Percentiles rank a stretch among this genome's conserved stretches.
Evolutionary conservation across 345 rosid species (phyloP).

Genomic region (Populus simonii): DNA sequence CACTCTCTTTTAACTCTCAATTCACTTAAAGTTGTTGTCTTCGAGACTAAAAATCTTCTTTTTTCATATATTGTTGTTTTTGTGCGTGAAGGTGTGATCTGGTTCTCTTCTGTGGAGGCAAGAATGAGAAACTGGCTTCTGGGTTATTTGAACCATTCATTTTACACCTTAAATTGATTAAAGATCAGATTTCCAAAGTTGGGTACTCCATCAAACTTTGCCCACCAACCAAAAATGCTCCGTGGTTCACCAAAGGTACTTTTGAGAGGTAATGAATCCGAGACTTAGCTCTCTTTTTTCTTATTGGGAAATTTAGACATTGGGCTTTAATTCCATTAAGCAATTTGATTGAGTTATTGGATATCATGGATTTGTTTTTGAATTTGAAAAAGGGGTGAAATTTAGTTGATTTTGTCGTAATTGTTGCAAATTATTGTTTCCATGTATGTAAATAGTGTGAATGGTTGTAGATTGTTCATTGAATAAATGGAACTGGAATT

Average conservation of each 20-base stretch:
- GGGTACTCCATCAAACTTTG: slow-evolving; percentile 76
- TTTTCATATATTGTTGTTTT: background rate
- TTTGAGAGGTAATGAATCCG: slow-evolving; percentile 57
- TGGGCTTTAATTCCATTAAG: background rate
- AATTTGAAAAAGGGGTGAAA: background rate
- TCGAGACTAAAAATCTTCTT: background rate
- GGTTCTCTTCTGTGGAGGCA: slow-evolving; percentile 56
- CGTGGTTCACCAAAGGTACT: slow-evolving; percentile 88
- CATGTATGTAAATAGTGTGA: background rate
- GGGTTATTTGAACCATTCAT: slow-evolving; percentile 80
- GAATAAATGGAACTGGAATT: background rate
- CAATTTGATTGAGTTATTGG: background rate
- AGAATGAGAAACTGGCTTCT: slow-evolving; percentile 76
- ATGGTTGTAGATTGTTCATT: background rate
- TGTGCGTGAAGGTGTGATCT: slow-evolving; percentile 65
- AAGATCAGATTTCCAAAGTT: slow-evolving; percentile 80
- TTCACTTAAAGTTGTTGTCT: background rate
- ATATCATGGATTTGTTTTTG: background rate
- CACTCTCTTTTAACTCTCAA: background rate
- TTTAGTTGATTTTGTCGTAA: background rate
- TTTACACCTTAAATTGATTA: slow-evolving; percentile 64
- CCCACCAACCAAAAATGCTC: slow-evolving; percentile 48
- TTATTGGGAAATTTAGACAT: background rate
- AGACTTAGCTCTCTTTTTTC: background rate
- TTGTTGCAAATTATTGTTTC: background rate